Evolutionary conservation across 2,329 filamentous ascomycete genomes (phyloP), one percentile per base, ranked within the genome.

Genomic region (Tolypocladium endophyticum): DNA sequence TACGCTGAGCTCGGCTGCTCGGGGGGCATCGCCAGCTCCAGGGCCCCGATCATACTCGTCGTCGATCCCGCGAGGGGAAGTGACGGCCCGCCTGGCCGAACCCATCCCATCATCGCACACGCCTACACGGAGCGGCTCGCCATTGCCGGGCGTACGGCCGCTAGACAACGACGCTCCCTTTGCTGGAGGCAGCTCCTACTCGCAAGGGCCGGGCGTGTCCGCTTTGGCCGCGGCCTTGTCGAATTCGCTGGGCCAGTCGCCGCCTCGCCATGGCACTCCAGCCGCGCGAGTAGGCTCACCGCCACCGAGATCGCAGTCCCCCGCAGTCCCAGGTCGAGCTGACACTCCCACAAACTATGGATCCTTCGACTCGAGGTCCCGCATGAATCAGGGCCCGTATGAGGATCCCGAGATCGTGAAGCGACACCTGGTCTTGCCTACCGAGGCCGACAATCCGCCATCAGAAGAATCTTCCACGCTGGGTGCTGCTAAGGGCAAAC

Each of bases 341-440:
- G 81, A 61, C 74, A 82, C 85, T 3, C 84, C 85, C 33, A 89
- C 87, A 62, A 89, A 88, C 68, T 95, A 94, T 72, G 93, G 92
- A 58, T 96, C 92, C 12, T 92, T 95, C 67, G 90, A 94, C 64
- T 84, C 84, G 56, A 83, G 87, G 64, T 81, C 82, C 47, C 83
- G 81, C 56, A 72, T 74, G 56, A 82, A 68, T 41, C 68, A 79
- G 47, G 85, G 80, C 28, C 86, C 87, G 5, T 88, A 87, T 69
- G 92, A 97, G 74, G 91, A 97, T 68, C 88, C 92, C 20, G 92
- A 97, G 71, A 90, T 97, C 58, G 84, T 99, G 64, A 92, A 87
- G 71, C 83, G 93, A 65, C 94, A 99, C 79, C 76, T 96, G 67
- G 90, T 97, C 25, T 85, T 88, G 69, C 86, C 89, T 3, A 76